Evolutionary conservation across 129 eudicot genomes (phyloP).

Genomic region (Apium graveolens): DNA sequence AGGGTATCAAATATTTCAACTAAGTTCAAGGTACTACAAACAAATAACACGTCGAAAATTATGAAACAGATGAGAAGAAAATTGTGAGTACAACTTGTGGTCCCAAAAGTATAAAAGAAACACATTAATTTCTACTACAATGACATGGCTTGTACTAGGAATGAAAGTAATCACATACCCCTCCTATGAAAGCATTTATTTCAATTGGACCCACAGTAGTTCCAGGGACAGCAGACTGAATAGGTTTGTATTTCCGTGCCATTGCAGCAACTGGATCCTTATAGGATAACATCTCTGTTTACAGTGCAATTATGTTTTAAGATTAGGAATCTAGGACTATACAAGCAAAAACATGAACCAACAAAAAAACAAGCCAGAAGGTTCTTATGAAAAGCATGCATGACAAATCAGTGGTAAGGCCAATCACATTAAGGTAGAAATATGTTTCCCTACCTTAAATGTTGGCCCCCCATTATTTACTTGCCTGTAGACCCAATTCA

Average conservation of each 20-base stretch:
- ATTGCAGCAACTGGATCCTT: slow-evolving; percentile 94
- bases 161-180: slow-evolving; percentile 40
- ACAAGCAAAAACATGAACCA: not conserved
- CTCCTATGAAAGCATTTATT: slow-evolving; percentile 87
- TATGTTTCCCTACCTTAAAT: not conserved
- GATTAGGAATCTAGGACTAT: slow-evolving; percentile 6
- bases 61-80: not conserved
- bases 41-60: not conserved
- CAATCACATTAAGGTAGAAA: not conserved
- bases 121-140: not conserved
- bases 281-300: slow-evolving; percentile 65
- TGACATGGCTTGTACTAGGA: not conserved
- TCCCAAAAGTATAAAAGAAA: not conserved
- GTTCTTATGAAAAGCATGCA: not conserved
- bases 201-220: slow-evolving; percentile 95
- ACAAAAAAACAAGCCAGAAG: not conserved
- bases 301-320: not conserved
- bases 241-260: slow-evolving; percentile 91
- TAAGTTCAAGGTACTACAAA: not conserved
- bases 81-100: not conserved
- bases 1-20: not conserved
- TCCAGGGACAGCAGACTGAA: slow-evolving; percentile 99
- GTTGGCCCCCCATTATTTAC: not conserved
- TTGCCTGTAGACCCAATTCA: not conserved
- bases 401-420: not conserved